Conservation (phyloP, 768 basidiomycete species). For the Tulasnella sp. region DNA sequence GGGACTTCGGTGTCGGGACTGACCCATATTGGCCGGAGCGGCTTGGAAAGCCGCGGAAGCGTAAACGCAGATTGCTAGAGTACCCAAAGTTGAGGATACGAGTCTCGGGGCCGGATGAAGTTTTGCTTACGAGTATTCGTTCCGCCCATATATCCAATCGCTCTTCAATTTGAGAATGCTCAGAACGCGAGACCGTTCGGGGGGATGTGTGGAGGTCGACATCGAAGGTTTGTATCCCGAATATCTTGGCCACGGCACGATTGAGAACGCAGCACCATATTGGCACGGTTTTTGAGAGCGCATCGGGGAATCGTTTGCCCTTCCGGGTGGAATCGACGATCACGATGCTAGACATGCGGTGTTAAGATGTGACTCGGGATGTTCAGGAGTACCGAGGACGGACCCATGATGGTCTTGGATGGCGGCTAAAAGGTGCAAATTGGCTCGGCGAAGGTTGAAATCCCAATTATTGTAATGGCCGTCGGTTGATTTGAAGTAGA, state of each 20-base stretch:
- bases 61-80: conserved; percentile 56
- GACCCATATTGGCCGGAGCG: conserved; percentile 80
- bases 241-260: conserved; percentile 33
- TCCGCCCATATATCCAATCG: conserved; percentile 56
- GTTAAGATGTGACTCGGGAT: not conserved
- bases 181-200: conserved; percentile 33
- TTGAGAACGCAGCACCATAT: conserved; percentile 93
- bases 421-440: conserved; percentile 60
- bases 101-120: not conserved
- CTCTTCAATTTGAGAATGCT: conserved; percentile 65
- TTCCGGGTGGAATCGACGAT: conserved; percentile 87
- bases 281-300: conserved; percentile 83
- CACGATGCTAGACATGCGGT: conserved; percentile 40
- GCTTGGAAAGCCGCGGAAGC: conserved; percentile 45
- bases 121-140: conserved; percentile 44
- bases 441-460: conserved; percentile 73
- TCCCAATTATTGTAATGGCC: conserved; percentile 77
- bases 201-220: conserved; percentile 56
- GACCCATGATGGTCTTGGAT: conserved; percentile 49
- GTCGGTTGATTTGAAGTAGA: conserved; percentile 89
- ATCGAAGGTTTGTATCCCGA: conserved; percentile 25
- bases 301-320: conserved; percentile 90
- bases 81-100: not conserved
- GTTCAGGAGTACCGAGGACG: conserved; percentile 19
- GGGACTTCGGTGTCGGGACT: conserved; percentile 53